Evolutionary conservation across 768 basidiomycete genomes (phyloP).

Genomic region (Xerocomellus amylosporus): DNA sequence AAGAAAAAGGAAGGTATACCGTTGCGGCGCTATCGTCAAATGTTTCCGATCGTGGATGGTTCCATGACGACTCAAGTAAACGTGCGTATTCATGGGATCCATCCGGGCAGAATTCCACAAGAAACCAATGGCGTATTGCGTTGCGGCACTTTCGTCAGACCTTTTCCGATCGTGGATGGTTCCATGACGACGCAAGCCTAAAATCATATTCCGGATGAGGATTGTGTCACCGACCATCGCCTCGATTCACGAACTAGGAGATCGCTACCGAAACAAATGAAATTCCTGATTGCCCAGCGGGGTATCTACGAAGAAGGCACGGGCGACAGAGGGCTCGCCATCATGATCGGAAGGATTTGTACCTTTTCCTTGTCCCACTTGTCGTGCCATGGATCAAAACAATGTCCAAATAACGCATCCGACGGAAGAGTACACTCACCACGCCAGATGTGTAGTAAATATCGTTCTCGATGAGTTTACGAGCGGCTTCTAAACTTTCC

Average conservation of each 20-base stretch:
- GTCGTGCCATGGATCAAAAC: background rate
- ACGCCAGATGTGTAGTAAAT: conserved; percentile 23
- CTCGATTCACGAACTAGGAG: no score
- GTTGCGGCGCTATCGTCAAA: background rate
- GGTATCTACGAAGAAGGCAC: conserved; percentile 9
- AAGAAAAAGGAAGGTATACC: background rate
- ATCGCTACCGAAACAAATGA: background rate
- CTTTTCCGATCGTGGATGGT: background rate
- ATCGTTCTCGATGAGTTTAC: conserved; percentile 24
- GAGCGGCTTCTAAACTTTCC: conserved; percentile 45
- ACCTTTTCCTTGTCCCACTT: conserved; percentile 62
- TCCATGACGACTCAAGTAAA: conserved; percentile 2
- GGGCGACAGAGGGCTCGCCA: conserved; percentile 26
- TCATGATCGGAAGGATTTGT: conserved; percentile 45
- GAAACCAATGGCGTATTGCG: background rate
- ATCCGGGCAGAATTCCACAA: background rate
- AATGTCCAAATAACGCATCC: background rate
- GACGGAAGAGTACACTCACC: conserved; percentile 11
- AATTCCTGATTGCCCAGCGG: background rate
- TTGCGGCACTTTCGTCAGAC: background rate
- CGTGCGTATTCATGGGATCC: conserved; percentile 5
- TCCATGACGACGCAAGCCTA: background rate
- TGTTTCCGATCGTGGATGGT: background rate
- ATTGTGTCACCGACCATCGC: background rate
- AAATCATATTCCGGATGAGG: background rate